Evolutionary conservation across 139 green algal species (phyloP).

Genomic region (Pleodorina starrii): DNA sequence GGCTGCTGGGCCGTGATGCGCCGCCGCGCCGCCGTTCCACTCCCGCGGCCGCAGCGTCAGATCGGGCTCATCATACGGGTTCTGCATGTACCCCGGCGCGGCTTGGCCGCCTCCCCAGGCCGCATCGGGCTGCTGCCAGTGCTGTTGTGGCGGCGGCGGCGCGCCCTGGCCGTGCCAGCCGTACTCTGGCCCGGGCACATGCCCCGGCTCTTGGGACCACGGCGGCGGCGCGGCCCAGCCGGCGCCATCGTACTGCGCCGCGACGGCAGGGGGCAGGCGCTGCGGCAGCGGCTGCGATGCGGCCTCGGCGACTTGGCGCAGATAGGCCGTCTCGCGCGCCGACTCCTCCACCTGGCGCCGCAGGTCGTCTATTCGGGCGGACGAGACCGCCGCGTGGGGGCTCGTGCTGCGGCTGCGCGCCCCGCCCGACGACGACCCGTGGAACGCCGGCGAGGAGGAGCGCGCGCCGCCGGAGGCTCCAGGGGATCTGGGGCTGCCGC

Average conservation of each 20-base stretch:
- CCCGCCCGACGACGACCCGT: background rate
- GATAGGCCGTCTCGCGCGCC: background rate
- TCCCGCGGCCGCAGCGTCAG: constrained; percentile 6
- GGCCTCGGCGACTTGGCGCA: background rate
- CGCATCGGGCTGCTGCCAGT: no score
- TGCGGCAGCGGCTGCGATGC: background rate
- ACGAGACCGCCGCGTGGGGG: background rate
- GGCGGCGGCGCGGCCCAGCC: background rate
- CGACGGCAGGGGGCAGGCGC: background rate
- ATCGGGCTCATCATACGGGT: background rate
- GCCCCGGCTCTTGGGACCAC: background rate
- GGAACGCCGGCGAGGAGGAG: background rate
- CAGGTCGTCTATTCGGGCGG: constrained; percentile 18
- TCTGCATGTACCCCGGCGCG: no score
- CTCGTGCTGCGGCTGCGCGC: background rate
- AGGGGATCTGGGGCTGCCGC: no score
- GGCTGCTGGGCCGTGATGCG: background rate
- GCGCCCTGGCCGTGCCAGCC: background rate
- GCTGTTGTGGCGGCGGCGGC: background rate
- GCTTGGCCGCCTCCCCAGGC: no score
- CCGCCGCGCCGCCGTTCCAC: background rate
- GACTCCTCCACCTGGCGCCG: constrained; percentile 33
- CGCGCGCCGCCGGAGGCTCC: no score
- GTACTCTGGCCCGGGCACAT: background rate
- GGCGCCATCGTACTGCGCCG: background rate